These are phyloP conservation scores for Pistacia vera DNA, from an alignment of 345 rosid genomes.

Conservation along the genomic window DNA sequence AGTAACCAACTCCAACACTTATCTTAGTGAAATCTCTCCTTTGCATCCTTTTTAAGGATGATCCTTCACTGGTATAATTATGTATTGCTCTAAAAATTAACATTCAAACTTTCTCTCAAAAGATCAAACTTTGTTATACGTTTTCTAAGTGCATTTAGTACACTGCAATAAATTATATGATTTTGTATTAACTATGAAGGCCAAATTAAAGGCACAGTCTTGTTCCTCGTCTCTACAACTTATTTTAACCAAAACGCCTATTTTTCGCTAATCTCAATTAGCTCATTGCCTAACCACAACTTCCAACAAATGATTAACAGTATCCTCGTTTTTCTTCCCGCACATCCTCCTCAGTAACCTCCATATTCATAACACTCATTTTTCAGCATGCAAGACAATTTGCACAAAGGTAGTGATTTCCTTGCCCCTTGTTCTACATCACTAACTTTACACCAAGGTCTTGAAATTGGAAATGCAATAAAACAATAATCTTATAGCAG, in stretches of 20 bases:
- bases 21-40: neutral
- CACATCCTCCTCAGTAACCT: neutral
- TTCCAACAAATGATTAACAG: no score
- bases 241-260: no score
- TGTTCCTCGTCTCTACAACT: no score
- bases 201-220: neutral
- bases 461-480: neutral
- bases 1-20: no score
- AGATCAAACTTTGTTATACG: neutral
- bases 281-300: neutral
- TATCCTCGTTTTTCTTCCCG: no score
- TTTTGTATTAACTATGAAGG: neutral
- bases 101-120: neutral
- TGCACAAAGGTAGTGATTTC: neutral
- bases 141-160: neutral
- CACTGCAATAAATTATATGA: neutral
- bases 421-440: neutral
- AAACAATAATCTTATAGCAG: no score
- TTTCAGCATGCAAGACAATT: neutral
- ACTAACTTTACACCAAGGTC: neutral
- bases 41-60: neutral
- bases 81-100: neutral
- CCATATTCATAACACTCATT: neutral
- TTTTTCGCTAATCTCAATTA: no score
- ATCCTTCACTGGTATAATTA: neutral